These are phyloP conservation scores for Nothophytophthora sp. DNA, from an alignment of 352 stramenopile species.

Conservation along the genomic window DNA sequence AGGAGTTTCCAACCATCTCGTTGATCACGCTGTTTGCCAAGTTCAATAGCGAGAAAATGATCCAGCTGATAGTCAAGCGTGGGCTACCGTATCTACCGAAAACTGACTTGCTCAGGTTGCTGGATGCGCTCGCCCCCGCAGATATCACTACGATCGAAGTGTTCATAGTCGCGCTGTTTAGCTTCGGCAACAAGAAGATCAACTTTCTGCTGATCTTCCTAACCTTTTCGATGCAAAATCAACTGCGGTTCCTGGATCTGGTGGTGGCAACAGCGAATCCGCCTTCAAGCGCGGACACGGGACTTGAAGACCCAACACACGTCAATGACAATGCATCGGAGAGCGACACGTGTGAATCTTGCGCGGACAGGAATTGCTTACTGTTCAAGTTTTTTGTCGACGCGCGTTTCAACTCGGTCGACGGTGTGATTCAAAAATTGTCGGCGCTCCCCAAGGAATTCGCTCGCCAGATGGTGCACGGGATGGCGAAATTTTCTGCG, in stretches of 20 bases:
- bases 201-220: slow-evolving; percentile 49
- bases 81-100: slow-evolving; percentile 39
- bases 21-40: slow-evolving; percentile 51
- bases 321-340: no score
- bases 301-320: no score
- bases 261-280: slow-evolving; percentile 21
- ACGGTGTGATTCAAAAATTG: slow-evolving; percentile 52
- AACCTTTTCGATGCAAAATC: slow-evolving; percentile 33
- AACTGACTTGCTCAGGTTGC: slow-evolving; percentile 44
- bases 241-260: slow-evolving; percentile 37
- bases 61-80: slow-evolving; percentile 34
- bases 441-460: slow-evolving; percentile 24
- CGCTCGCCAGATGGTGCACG: slow-evolving; percentile 23
- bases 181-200: slow-evolving; percentile 29
- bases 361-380: slow-evolving; percentile 8
- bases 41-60: slow-evolving; percentile 48
- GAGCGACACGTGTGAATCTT: neutral
- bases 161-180: slow-evolving; percentile 42
- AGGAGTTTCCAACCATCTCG: slow-evolving; percentile 55
- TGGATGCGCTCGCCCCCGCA: slow-evolving; percentile 40
- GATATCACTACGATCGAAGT: slow-evolving; percentile 29
- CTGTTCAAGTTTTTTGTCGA: slow-evolving; percentile 58
- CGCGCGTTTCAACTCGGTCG: slow-evolving; percentile 29
- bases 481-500: slow-evolving; percentile 21
- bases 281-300: slow-evolving; percentile 4